A percentile compares a stretch with the other conserved stretches of the same genome.
phyloP scores from a whole-genome alignment of 2,329 filamentous ascomycete species.

The Pseudogymnoascus sp. region DNA sequence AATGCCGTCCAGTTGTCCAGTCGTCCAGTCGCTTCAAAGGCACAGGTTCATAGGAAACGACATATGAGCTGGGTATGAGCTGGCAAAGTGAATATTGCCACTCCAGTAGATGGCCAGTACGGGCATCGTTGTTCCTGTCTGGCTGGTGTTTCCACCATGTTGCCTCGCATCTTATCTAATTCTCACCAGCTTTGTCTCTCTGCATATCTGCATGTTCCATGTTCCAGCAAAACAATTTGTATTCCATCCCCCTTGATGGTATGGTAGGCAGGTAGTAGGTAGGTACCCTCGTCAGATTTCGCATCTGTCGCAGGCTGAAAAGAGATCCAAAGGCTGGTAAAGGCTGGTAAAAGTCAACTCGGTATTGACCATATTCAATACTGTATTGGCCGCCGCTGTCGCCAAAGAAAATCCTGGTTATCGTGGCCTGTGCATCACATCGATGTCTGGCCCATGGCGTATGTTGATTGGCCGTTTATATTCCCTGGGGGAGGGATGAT shows the following conservation, averaged over 20 bases:
- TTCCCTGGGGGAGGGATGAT: constrained; percentile 8
- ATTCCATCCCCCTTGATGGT: constrained; percentile 7
- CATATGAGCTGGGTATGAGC: constrained; percentile 4
- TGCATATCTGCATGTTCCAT: constrained; percentile 4
- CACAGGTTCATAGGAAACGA: background rate
- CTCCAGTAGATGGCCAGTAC: background rate
- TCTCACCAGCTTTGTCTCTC: background rate
- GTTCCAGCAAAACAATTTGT: background rate
- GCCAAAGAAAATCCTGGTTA: constrained; percentile 5
- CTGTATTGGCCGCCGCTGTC: constrained; percentile 7
- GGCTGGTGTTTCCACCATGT: background rate
- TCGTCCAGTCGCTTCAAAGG: background rate
- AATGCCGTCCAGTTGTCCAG: background rate
- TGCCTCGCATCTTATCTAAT: background rate
- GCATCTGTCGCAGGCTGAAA: constrained; percentile 8
- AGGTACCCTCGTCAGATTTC: constrained; percentile 7
- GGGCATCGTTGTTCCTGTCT: background rate
- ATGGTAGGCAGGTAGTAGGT: background rate
- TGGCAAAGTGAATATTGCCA: constrained; percentile 5
- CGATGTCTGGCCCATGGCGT: constrained; percentile 1
- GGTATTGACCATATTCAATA: background rate
- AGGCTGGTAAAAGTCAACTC: background rate
- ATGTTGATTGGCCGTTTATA: constrained; percentile 4
- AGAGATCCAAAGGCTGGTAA: background rate
- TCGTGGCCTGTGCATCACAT: constrained; percentile 1